phyloP scores from a whole-genome alignment of 768 basidiomycete species.

The Lactifluus volemus region DNA sequence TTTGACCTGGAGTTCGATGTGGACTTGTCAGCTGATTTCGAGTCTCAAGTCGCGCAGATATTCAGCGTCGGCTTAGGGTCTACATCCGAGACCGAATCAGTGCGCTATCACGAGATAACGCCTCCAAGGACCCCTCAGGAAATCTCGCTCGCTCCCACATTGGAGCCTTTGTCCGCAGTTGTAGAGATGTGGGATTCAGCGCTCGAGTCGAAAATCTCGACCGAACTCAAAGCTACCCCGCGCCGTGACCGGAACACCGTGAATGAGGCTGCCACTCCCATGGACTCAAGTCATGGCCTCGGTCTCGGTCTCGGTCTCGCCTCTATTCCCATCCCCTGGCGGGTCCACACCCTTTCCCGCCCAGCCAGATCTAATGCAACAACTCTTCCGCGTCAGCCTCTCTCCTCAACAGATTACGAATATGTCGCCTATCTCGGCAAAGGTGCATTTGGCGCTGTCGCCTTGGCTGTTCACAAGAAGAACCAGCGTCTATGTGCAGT shows the following conservation, averaged over 20 bases:
- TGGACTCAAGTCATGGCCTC: neutral
- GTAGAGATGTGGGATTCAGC: neutral
- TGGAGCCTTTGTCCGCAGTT: conserved; percentile 5
- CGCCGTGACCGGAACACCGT: neutral
- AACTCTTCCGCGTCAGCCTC: neutral
- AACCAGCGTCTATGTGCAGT: conserved; percentile 16
- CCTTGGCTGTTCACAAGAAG: conserved; percentile 18
- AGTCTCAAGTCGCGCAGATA: neutral
- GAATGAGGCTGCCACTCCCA: neutral
- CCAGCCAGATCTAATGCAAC: neutral
- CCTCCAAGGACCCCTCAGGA: neutral
- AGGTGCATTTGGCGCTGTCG: conserved; percentile 17
- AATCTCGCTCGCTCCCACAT: neutral
- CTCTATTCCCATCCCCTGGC: neutral
- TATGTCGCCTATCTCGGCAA: conserved; percentile 5
- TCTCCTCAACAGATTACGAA: conserved; percentile 7
- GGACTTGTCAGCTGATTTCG: neutral
- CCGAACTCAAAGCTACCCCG: too few relatives aligned
- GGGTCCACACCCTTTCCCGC: neutral
- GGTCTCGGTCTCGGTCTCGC: neutral
- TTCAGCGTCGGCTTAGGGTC: neutral
- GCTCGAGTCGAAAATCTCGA: neutral
- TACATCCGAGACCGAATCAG: neutral
- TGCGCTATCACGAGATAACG: neutral
- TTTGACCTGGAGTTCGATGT: neutral